A percentile compares a stretch with the other conserved stretches of the same genome.
Conservation (phyloP, 768 basidiomycete genomes). For the Neoboletus brunneissimus region DNA sequence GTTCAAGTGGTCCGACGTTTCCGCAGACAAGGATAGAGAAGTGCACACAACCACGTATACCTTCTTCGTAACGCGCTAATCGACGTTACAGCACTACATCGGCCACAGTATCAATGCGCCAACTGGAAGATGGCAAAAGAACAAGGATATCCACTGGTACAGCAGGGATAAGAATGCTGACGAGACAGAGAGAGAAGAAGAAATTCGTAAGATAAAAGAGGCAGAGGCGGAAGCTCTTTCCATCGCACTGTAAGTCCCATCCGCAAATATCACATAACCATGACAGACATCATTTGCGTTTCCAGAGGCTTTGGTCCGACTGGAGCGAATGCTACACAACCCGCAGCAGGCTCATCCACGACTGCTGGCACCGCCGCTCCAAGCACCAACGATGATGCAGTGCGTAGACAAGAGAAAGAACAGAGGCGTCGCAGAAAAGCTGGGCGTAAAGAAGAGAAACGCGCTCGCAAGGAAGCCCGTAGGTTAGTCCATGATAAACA, state of each 20-base stretch:
- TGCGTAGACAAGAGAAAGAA: constrained; percentile 40
- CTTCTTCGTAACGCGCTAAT: not conserved
- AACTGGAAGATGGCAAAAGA: constrained; percentile 95
- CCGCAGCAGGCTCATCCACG: constrained; percentile 18
- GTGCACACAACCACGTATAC: constrained; percentile 37
- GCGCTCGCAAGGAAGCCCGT: constrained; percentile 51
- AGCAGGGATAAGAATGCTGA: constrained; percentile 51
- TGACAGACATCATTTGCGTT: constrained; percentile 12
- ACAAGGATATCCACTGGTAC: constrained; percentile 97
- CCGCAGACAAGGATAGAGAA: constrained; percentile 91
- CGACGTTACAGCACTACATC: constrained; percentile 72
- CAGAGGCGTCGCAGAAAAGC: constrained; percentile 52
- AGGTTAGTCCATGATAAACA: constrained; percentile 35
- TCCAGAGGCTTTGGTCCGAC: constrained; percentile 70
- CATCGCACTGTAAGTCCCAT: constrained; percentile 63
- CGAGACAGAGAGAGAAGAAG: constrained; percentile 57
- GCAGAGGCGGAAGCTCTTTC: constrained; percentile 86
- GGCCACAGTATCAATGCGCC: constrained; percentile 95
- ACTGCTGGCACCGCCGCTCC: constrained; percentile 14
- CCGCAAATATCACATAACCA: not conserved
- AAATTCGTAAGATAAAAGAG: constrained; percentile 81
- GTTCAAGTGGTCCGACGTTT: constrained; percentile 89
- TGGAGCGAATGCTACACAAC: constrained; percentile 33
- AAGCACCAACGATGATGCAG: constrained; percentile 30
- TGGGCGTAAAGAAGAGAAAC: constrained; percentile 58